Conservation (phyloP, 1,284 basidiomycete genomes). For the Gymnopus androsaceus region DNA sequence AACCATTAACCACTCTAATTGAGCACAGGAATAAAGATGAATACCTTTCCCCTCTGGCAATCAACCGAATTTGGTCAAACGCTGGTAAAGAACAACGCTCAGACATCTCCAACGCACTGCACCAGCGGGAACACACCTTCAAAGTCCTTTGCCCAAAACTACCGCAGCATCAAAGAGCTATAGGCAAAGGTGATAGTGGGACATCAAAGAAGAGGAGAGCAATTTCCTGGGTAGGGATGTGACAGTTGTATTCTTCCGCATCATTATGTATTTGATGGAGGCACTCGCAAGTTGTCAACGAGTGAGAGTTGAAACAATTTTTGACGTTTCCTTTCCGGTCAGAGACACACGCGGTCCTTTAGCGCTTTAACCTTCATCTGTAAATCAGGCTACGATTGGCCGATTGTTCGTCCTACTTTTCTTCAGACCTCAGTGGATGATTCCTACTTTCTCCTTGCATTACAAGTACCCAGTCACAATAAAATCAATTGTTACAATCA, state of each 20-base stretch:
- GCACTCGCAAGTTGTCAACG: neutral
- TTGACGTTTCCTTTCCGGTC: neutral
- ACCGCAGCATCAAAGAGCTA: constrained; percentile 1
- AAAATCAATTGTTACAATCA: neutral
- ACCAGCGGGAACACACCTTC: neutral
- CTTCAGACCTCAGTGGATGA: too few species aligned
- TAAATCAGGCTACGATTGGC: too few species aligned
- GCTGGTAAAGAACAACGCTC: neutral
- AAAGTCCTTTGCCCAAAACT: neutral
- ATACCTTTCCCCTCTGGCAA: neutral
- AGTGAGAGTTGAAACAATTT: neutral
- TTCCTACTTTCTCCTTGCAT: too few species aligned
- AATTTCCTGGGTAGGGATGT: neutral
- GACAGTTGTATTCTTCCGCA: neutral
- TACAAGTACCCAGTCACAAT: neutral
- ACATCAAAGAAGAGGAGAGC: neutral
- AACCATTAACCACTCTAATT: neutral
- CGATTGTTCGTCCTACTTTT: too few species aligned
- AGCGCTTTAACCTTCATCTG: too few species aligned
- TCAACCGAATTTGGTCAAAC: neutral
- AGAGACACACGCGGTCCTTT: neutral
- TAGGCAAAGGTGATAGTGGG: neutral
- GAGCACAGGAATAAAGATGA: neutral
- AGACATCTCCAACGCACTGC: neutral
- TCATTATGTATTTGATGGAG: constrained; percentile 8